These are phyloP conservation scores for Carpinus fangiana DNA, from an alignment of 306 rosid species.

Conservation along the genomic window DNA sequence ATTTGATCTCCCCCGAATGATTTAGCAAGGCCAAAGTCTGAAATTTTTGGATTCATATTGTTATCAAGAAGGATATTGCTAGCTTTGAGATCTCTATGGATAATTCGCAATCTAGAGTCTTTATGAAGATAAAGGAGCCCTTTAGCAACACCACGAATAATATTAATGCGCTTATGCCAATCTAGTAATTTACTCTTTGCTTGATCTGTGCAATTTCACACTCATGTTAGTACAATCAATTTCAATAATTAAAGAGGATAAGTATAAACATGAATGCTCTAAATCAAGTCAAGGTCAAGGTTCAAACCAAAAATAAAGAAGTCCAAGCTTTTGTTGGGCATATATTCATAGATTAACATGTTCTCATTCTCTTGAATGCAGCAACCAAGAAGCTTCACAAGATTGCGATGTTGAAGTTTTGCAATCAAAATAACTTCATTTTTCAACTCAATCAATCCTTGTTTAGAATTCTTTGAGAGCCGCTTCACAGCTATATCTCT, in stretches of 20 bases:
- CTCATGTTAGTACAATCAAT: neutral
- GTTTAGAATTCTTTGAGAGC: conserved; percentile 51
- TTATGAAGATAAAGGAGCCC: conserved; percentile 35
- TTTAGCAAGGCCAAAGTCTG: conserved; percentile 62
- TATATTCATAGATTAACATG: conserved; percentile 38
- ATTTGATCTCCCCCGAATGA: conserved; percentile 48
- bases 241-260: neutral
- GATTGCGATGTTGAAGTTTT: conserved; percentile 51
- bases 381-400: conserved; percentile 45
- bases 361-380: conserved; percentile 41
- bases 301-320: conserved; percentile 40
- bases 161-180: conserved; percentile 28
- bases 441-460: conserved; percentile 41
- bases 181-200: neutral
- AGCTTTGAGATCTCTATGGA: conserved; percentile 50
- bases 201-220: conserved; percentile 6
- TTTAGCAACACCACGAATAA: conserved; percentile 26
- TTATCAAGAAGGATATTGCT: conserved; percentile 52
- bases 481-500: conserved; percentile 67
- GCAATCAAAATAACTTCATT: conserved; percentile 32
- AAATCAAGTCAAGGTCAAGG: neutral
- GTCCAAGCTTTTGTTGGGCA: conserved; percentile 50
- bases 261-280: neutral
- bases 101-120: conserved; percentile 36
- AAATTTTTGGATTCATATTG: conserved; percentile 60